Conservation (phyloP, 2,329 filamentous ascomycete genomes). For the Aspergillus pseudonomiae region DNA sequence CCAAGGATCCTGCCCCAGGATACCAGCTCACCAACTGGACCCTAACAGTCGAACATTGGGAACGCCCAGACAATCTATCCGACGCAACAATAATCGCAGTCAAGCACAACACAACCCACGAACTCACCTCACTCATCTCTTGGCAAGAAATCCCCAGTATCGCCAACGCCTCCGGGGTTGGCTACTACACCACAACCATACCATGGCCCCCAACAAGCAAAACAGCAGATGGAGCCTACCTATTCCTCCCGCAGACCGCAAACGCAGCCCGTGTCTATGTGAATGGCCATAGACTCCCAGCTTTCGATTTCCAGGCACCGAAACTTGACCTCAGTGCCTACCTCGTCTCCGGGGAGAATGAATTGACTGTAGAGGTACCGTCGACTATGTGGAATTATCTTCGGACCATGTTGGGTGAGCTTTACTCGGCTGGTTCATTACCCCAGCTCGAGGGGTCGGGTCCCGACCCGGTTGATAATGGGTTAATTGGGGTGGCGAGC, state of each 20-base stretch:
- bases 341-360: conserved; percentile 13
- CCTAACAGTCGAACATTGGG: conserved; percentile 26
- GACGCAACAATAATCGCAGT: conserved; percentile 19
- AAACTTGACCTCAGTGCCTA: conserved; percentile 16
- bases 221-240: conserved; percentile 21
- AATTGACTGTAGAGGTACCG: conserved; percentile 20
- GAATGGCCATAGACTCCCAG: conserved; percentile 20
- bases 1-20: conserved; percentile 1
- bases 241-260: conserved; percentile 18
- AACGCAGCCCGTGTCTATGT: conserved; percentile 20
- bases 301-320: conserved; percentile 20
- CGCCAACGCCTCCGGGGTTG: conserved; percentile 23
- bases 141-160: conserved; percentile 24
- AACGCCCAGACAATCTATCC: conserved; percentile 22
- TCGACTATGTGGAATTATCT: conserved; percentile 27
- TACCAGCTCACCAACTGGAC: conserved; percentile 15
- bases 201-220: conserved; percentile 14
- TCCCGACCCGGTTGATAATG: conserved; percentile 17
- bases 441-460: not conserved
- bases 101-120: conserved; percentile 27
- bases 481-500: conserved; percentile 14
- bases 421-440: conserved; percentile 8
- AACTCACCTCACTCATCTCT: conserved; percentile 18
- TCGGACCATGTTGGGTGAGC: conserved; percentile 15
- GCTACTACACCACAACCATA: conserved; percentile 23